A percentile compares a stretch with the other conserved stretches of the same genome.
phyloP scores from a whole-genome alignment of 768 basidiomycete genomes.

The Porphyrellus cyaneotinctus region DNA sequence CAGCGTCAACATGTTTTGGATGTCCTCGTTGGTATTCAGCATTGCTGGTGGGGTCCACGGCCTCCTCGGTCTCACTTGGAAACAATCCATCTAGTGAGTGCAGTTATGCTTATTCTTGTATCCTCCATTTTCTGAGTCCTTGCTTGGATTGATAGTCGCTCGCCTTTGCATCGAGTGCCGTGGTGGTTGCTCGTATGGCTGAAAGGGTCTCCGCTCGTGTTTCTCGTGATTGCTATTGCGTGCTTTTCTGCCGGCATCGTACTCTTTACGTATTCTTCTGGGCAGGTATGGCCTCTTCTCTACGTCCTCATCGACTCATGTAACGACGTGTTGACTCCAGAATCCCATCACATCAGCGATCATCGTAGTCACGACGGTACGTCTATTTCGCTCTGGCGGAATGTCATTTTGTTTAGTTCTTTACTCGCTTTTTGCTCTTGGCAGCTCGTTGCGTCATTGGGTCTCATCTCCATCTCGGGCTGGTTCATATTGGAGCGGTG shows the following conservation, averaged over 20 bases:
- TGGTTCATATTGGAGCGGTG: constrained; percentile 52
- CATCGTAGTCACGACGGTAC: constrained; percentile 66
- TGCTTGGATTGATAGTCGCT: constrained; percentile 31
- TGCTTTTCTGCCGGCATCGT: constrained; percentile 77
- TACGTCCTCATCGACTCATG: not conserved
- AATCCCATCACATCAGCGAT: constrained; percentile 57
- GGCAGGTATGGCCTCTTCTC: constrained; percentile 43
- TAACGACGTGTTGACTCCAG: constrained; percentile 32
- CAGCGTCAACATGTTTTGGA: constrained; percentile 50
- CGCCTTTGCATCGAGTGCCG: constrained; percentile 48
- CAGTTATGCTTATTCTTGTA: not conserved
- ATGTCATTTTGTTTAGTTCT: not conserved
- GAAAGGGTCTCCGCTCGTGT: constrained; percentile 77
- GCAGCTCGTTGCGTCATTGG: constrained; percentile 34
- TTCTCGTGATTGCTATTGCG: constrained; percentile 76
- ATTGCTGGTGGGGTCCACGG: constrained; percentile 51
- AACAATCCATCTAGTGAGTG: constrained; percentile 50
- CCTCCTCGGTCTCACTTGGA: constrained; percentile 50
- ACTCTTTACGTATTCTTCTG: constrained; percentile 70
- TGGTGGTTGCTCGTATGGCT: constrained; percentile 72
- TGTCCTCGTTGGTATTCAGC: constrained; percentile 49
- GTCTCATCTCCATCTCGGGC: constrained; percentile 44
- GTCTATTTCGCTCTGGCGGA: not conserved
- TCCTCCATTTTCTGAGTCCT: not conserved
- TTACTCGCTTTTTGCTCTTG: not conserved